Base-by-base conservation (phyloP, 306 rosid genomes). In the Psophocarpus tetragonolobus region DNA sequence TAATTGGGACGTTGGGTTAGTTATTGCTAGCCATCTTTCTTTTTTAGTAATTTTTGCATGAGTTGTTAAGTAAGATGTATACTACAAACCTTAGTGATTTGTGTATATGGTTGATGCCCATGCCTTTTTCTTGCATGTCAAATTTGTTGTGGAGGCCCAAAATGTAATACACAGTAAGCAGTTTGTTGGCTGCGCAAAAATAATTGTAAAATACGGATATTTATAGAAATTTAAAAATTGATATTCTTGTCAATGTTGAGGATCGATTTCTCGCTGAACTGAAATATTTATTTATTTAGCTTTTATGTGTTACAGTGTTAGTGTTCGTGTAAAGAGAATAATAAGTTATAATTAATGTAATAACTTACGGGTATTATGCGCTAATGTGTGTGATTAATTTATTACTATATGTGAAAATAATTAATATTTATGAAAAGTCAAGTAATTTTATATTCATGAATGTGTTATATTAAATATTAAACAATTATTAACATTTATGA, bases 1-100 rank as follows among this genome's bases (percentile, higher is more conserved):
- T 44, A 69, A 68, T 73, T 72, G 81, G 83, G 84, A 44, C 76
- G 73, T 73, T 72, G 81, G 83, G 84, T 53, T 79, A 78, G 87
- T 75, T 82, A 65, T 75, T 73, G 88, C 80, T 75, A 84, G 70
- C 84, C 77, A 29, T 67, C 12, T 23, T 65, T 74, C 65, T 50
- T 45, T 63, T 21, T 62, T 27, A 41, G 65, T 23, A 70, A 44
- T 71, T 47, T 79, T 36, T 51, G 85, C 74, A 8, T 74, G 54
- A 81, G 56, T 58, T 53, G 77, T 74, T 75, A 78, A 21, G 62
- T 67, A 61, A 12, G 53, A 58, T 30, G 67, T 53, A 77, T 66
- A 39, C 39, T 62, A 8, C 69, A 71, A 41, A 62, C 58, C 50
- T 54, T 50, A 39, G 63, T 48, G 74, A 70, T 51, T 69, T 63